Conservation (phyloP, 108 stramenopile genomes). For the Schizochytrium sp. region DNA sequence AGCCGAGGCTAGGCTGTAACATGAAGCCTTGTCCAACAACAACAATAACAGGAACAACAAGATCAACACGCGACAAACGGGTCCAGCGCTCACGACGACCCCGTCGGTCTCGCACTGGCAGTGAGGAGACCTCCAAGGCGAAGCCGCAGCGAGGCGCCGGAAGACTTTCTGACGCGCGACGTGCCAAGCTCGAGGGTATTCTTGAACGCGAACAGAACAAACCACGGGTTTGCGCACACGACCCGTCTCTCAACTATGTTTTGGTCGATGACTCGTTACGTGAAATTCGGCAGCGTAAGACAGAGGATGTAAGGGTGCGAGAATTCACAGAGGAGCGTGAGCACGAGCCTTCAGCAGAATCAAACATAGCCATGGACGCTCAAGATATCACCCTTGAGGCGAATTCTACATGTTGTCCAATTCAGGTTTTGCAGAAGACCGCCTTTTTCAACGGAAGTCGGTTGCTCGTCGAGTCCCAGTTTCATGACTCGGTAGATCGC, state of each 20-base stretch:
- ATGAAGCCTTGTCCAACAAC: too few relatives aligned
- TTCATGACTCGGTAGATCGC: background rate
- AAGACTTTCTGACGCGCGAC: background rate
- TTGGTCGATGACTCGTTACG: background rate
- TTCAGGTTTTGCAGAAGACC: background rate
- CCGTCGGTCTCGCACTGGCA: too few relatives aligned
- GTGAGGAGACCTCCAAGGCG: background rate
- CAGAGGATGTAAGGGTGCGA: background rate
- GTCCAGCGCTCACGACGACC: too few relatives aligned
- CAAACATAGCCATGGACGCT: background rate
- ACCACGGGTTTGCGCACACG: background rate
- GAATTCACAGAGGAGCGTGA: background rate
- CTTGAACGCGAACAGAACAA: background rate
- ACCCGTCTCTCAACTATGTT: background rate
- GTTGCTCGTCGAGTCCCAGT: background rate
- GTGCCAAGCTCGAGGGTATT: background rate
- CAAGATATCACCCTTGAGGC: background rate
- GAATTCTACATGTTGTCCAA: background rate
- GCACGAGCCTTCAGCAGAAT: background rate
- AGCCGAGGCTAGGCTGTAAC: too few relatives aligned
- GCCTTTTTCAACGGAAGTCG: background rate
- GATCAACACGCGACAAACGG: too few relatives aligned
- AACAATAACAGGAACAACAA: too few relatives aligned
- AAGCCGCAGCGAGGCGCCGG: background rate
- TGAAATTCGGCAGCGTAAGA: background rate